phyloP scores from a whole-genome alignment of 306 rosid species.

The Comarum palustre region DNA sequence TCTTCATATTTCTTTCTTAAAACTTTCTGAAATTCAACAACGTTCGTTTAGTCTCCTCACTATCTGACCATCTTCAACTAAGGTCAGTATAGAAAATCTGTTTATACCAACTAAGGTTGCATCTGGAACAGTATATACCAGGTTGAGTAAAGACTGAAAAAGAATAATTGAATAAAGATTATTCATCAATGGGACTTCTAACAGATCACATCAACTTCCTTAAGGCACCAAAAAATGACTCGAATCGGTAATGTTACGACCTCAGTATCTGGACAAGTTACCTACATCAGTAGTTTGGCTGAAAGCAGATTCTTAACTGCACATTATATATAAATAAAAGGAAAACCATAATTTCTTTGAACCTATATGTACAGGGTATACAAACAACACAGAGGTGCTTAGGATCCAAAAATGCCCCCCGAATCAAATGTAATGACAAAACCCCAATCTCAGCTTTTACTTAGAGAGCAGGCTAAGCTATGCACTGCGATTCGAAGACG shows the following conservation, averaged over 20 bases:
- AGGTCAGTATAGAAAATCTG: too few species aligned
- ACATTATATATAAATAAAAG: slow-evolving; percentile 9
- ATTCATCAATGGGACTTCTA: slow-evolving; percentile 28
- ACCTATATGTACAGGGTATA: slow-evolving; percentile 83
- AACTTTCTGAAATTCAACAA: too few species aligned
- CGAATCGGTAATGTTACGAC: slow-evolving; percentile 25
- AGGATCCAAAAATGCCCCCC: slow-evolving; percentile 39
- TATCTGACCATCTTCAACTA: too few species aligned
- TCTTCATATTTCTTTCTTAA: too few species aligned
- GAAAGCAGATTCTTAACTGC: slow-evolving; percentile 31
- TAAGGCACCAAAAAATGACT: slow-evolving; percentile 29
- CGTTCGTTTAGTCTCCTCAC: too few species aligned
- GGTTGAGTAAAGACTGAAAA: too few species aligned
- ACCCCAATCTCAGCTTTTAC: slow-evolving; percentile 32
- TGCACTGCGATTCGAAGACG: slow-evolving; percentile 49
- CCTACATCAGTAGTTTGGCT: slow-evolving; percentile 32
- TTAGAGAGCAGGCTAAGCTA: slow-evolving; percentile 33
- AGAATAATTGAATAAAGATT: background rate
- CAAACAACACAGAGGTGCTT: slow-evolving; percentile 39
- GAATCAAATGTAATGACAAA: slow-evolving; percentile 32
- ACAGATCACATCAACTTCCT: slow-evolving; percentile 28
- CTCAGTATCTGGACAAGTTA: slow-evolving; percentile 43
- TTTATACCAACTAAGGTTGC: too few species aligned
- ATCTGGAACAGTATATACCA: background rate
- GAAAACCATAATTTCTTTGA: slow-evolving; percentile 15